Evolutionary conservation across 2,329 filamentous ascomycete species (phyloP).

Genomic region (Xylariaceae sp.): DNA sequence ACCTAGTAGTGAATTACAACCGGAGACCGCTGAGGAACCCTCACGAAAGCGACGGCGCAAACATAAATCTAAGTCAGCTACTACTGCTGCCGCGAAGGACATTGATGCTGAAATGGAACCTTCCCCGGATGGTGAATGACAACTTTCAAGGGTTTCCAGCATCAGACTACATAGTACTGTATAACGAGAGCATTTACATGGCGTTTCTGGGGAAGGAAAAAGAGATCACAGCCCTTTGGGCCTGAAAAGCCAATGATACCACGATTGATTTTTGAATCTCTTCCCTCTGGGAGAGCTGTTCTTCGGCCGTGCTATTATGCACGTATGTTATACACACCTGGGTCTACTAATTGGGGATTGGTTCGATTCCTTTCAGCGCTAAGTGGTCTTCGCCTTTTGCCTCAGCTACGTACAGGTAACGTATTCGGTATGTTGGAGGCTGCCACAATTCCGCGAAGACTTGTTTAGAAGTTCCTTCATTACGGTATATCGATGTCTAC

Average conservation of each 20-base stretch:
- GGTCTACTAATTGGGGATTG: too few species aligned
- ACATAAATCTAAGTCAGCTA: conserved; percentile 22
- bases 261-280: not conserved
- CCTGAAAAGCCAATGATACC: conserved; percentile 11
- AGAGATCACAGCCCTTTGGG: conserved; percentile 3
- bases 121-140: conserved; percentile 14
- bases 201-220: conserved; percentile 12
- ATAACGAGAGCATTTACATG: conserved; percentile 16
- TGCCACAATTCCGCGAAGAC: too few species aligned
- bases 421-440: too few species aligned
- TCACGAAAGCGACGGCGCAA: conserved; percentile 28
- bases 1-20: conserved; percentile 5
- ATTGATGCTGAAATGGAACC: conserved; percentile 4
- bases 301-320: too few species aligned
- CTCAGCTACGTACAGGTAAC: too few species aligned
- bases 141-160: not conserved
- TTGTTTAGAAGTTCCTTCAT: too few species aligned
- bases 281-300: too few species aligned
- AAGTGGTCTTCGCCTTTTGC: too few species aligned
- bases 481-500: too few species aligned
- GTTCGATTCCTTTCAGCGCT: too few species aligned
- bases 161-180: not conserved
- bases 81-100: not conserved
- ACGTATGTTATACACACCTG: too few species aligned
- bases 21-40: conserved; percentile 16